These are phyloP conservation scores for Sungouiozyma intestinalis DNA, from an alignment of 805 yeast genomes.

Conservation along the genomic window DNA sequence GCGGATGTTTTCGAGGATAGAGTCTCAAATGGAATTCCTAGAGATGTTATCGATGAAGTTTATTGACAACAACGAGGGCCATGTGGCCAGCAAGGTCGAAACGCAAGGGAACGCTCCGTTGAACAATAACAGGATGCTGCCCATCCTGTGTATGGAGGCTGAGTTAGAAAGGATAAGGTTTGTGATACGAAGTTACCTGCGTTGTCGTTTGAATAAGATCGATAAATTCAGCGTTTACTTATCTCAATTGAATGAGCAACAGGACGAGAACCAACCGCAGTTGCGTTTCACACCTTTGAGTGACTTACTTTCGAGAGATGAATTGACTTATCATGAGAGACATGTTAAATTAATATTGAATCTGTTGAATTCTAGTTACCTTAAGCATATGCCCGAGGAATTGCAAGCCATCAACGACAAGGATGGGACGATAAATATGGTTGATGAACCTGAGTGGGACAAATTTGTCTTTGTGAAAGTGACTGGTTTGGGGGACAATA, in stretches of 20 bases:
- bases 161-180: slow-evolving; percentile 84
- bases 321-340: slow-evolving; percentile 51
- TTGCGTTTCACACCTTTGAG: slow-evolving; percentile 11
- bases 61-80: slow-evolving; percentile 32
- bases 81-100: background rate
- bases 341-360: slow-evolving; percentile 57
- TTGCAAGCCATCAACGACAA: slow-evolving; percentile 70
- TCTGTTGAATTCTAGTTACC: slow-evolving; percentile 57
- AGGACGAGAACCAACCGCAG: slow-evolving; percentile 12
- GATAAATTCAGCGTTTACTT: slow-evolving; percentile 60
- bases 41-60: slow-evolving; percentile 74
- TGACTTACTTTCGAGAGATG: slow-evolving; percentile 43
- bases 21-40: slow-evolving; percentile 63
- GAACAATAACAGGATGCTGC: slow-evolving; percentile 31
- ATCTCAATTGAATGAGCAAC: slow-evolving; percentile 25
- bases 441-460: slow-evolving; percentile 65
- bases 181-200: slow-evolving; percentile 65
- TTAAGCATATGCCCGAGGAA: slow-evolving; percentile 55
- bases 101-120: slow-evolving; percentile 5
- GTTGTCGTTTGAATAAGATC: slow-evolving; percentile 67
- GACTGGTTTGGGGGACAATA: slow-evolving; percentile 11
- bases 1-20: slow-evolving; percentile 46
- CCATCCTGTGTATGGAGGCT: slow-evolving; percentile 77
- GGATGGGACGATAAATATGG: slow-evolving; percentile 60
- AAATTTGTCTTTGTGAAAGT: slow-evolving; percentile 60